Evolutionary conservation across 2,329 filamentous ascomycete species (phyloP), one percentile per base, ranked within the genome.

Genomic region (Alternaria rosae): DNA sequence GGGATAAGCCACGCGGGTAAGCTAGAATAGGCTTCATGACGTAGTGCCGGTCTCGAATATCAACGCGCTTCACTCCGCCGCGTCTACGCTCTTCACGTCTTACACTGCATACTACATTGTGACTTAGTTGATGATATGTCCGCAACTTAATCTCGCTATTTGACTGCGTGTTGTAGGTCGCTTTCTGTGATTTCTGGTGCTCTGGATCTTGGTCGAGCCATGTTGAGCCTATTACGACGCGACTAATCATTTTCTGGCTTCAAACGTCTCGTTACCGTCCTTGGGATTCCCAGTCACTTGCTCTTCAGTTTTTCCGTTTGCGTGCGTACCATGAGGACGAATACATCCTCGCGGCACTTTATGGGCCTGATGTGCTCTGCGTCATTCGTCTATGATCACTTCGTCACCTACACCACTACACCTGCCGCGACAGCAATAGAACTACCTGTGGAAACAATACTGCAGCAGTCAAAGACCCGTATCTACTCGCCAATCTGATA

Each of bases 151-250:
- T 12, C 11, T 3, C 11, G 3, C 8, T 23, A 7, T 25, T 9
- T 26, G 8, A 45, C 1, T 9, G 23, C 12, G 17, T 10, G 6
- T n/a, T 6, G 6, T 3, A 17, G 2, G 2, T 10, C 21, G 9
- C 8, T 26, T 26, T 6, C 13, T 6, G 3, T 17, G 0, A 15
- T 45, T n/a, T 21, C 13, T 38, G 20, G 47, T 11, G 47, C 15
- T 5, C 3, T 25, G 13, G 47, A 25, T 30, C 30, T 13, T 51
- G 20, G 6, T 25, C 9, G 13, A 26, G 30, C 30, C n/a, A 8
- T 25, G 47, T 51, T 38, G 28, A 38, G 28, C 20, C 47, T 21
- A 51, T 51, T 51, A 51, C 30, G 30, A 51, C 17, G 47, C 47
- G 47, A 51, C 8, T 51, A 8, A 51, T 51, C 47, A 51, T 4